Percentiles rank a stretch among this genome's conserved stretches.
Conservation (phyloP, 805 yeast genomes). For the Vanderwaltozyma yarrowii region DNA sequence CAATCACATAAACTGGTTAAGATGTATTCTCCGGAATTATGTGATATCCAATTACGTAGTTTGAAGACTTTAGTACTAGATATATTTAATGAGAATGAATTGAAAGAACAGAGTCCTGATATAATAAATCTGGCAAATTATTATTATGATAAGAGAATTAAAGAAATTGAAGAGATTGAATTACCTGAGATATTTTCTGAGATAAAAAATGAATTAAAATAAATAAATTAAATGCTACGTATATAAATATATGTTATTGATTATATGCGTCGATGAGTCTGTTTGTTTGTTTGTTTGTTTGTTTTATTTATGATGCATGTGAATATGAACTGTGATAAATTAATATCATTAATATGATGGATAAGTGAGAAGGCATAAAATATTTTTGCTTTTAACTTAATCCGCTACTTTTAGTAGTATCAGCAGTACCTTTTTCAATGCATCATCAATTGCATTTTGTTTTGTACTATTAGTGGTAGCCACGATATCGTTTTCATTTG, state of each 20-base stretch:
- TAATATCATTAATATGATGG: too few species aligned
- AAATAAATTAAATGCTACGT: too few species aligned
- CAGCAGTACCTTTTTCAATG: conserved; percentile 63
- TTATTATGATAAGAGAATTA: conserved; percentile 18
- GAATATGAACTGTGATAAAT: too few species aligned
- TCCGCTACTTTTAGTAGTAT: background rate
- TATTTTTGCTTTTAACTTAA: too few species aligned
- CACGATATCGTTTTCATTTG: background rate
- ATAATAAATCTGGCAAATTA: conserved; percentile 21
- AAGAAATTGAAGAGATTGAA: conserved; percentile 12
- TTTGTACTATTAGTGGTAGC: conserved; percentile 57
- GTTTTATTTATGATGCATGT: too few species aligned
- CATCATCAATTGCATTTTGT: conserved; percentile 79
- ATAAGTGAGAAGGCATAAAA: too few species aligned
- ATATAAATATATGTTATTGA: too few species aligned
- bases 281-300: too few species aligned
- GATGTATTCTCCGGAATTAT: conserved; percentile 18
- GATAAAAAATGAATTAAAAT: background rate
- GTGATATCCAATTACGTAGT: conserved; percentile 12
- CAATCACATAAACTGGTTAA: conserved; percentile 16
- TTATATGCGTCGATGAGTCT: too few species aligned
- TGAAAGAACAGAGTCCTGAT: too few species aligned
- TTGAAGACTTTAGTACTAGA: conserved; percentile 15
- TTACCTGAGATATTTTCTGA: conserved; percentile 14
- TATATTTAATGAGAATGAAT: conserved; percentile 7